A percentile compares a stretch with the other conserved stretches of the same genome.
phyloP scores from a whole-genome alignment of 306 rosid genomes.

The Malus domestica region DNA sequence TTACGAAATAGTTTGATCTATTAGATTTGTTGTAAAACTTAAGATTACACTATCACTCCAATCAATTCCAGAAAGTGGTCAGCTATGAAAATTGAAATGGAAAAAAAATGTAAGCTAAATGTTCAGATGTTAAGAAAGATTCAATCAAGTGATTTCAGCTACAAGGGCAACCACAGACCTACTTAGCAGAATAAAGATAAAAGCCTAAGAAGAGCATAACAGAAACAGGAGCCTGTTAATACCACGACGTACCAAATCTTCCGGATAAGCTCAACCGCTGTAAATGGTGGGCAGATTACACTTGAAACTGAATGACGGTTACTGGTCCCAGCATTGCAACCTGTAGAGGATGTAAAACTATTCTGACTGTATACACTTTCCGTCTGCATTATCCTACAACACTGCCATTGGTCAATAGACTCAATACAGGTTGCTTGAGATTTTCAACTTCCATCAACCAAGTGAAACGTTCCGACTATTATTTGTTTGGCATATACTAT shows the following conservation, averaged over 20 bases:
- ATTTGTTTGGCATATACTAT: too few relatives aligned
- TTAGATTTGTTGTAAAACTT: neutral
- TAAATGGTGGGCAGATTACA: slow-evolving; percentile 63
- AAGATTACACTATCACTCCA: neutral
- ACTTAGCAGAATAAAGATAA: too few relatives aligned
- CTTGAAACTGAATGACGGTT: slow-evolving; percentile 51
- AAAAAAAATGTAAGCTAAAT: neutral
- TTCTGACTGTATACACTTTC: slow-evolving; percentile 49
- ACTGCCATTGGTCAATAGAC: slow-evolving; percentile 18
- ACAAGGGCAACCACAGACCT: too few relatives aligned
- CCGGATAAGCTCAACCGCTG: slow-evolving; percentile 82
- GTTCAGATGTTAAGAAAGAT: neutral
- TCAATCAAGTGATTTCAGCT: too few relatives aligned
- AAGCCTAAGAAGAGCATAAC: neutral
- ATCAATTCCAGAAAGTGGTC: neutral
- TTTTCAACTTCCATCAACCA: neutral
- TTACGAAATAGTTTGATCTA: neutral
- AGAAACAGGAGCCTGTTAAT: neutral
- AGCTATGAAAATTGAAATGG: neutral
- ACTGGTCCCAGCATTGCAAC: slow-evolving; percentile 51
- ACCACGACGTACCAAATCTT: slow-evolving; percentile 60
- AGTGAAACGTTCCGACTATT: neutral
- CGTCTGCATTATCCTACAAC: slow-evolving; percentile 83
- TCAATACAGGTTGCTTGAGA: neutral
- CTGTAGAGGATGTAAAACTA: slow-evolving; percentile 57